Base-by-base conservation (phyloP, 352 stramenopile genomes). In the Aphanomyces euteiches region DNA sequence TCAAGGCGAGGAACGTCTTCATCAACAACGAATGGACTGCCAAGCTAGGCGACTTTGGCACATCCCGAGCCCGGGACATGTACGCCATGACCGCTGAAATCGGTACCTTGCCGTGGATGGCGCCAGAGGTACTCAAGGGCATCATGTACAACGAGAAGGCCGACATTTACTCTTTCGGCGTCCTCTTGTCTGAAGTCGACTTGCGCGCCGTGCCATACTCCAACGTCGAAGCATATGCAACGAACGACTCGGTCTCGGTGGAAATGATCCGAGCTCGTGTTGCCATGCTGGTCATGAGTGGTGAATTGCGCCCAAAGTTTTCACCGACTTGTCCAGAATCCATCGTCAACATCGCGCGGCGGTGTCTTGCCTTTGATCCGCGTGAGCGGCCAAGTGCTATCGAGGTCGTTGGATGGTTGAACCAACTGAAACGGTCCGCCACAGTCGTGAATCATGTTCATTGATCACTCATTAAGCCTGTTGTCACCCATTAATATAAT, bases 31-130 rank as follows among this genome's bases (percentile, higher is more conserved):
- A 41, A 5, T 79, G 72, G 66, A 74, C 83, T 21, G 74, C 78
- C 7, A 88, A 88, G 36, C 71, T 88, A 5, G 84, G 76, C 36
- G 81, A 88, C 66, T 88, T 88, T 76, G 81, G 81, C 12, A 77
- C 79, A 15, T 83, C 75, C 65, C 77, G 79, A 1, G 72, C 75
- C 38, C 74, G 64, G 28, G 53, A 43, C 5, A 61, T 75, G 13
- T 8, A 12, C 8, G 39, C 8, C n/a, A 60, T 61, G 63, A 69
- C 63, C 17, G 63, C 12, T 13, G 60, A 57, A 37, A 21, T 67
- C 37, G 63, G 63, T n/a, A 69, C 63, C 3, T 38, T 69, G 34
- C 63, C 63, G 0, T 69, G 63, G 63, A 59, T 40, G 13, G 63
- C 63, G 7, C 63, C 63, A 17, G 63, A 69, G n/a, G 63, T 69